phyloP scores from a whole-genome alignment of 228 moss, liverwort and hornwort genomes.

The Sphagnum fallax region DNA sequence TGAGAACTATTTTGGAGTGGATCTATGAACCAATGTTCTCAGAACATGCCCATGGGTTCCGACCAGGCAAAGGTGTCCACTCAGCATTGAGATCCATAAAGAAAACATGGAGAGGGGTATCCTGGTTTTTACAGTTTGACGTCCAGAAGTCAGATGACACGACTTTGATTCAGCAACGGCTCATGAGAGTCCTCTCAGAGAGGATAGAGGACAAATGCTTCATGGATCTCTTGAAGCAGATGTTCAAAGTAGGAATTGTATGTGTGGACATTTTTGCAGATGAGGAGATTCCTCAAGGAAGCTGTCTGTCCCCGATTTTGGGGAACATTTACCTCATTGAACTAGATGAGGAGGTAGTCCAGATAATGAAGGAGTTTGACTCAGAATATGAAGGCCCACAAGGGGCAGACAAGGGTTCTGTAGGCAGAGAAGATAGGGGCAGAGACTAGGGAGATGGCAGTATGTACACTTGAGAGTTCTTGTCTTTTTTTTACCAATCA shows the following conservation, averaged over 20 bases:
- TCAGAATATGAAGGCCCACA: not conserved
- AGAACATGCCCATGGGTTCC: conserved; percentile 2
- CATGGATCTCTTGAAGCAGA: conserved; percentile 23
- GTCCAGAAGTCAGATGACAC: conserved; percentile 27
- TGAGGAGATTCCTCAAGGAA: conserved; percentile 41
- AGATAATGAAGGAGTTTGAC: conserved; percentile 23
- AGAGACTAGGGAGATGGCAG: no score
- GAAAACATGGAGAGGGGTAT: conserved; percentile 36
- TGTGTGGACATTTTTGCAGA: conserved; percentile 26
- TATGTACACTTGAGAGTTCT: no score
- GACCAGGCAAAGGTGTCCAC: conserved; percentile 32
- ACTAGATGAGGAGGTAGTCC: conserved; percentile 37
- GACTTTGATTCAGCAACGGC: conserved; percentile 25
- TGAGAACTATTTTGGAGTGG: conserved; percentile 23
- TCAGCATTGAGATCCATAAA: conserved; percentile 42
- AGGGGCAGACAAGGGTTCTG: no score
- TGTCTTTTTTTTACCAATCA: no score
- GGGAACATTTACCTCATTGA: conserved; percentile 34
- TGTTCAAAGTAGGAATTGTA: conserved; percentile 29
- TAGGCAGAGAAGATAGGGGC: no score
- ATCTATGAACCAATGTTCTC: conserved; percentile 33
- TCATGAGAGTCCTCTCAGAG: conserved; percentile 24
- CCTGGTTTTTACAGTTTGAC: conserved; percentile 55
- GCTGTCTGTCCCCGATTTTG: conserved; percentile 36
- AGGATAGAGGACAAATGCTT: conserved; percentile 28